Evolutionary conservation across 768 basidiomycete genomes (phyloP).

Genomic region (Suillus lakei): DNA sequence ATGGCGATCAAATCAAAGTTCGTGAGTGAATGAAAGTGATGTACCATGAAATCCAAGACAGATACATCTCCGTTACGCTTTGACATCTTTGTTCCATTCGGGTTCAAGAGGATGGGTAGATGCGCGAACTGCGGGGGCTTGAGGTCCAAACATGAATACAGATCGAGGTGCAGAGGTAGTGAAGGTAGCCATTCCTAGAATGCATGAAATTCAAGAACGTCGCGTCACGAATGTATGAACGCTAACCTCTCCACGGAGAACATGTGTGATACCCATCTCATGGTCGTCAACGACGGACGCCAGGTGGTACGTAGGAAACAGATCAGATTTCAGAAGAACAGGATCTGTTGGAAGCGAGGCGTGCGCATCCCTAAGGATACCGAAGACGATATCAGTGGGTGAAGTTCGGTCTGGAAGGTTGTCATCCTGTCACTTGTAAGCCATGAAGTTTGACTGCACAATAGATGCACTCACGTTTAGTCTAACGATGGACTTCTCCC

Average conservation of each 20-base stretch:
- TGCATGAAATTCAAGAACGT: not conserved
- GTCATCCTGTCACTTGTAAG: conserved; percentile 51
- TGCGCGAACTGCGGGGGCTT: conserved; percentile 85
- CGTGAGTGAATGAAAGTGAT: conserved; percentile 21
- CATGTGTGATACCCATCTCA: conserved; percentile 95
- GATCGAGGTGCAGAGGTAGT: conserved; percentile 85
- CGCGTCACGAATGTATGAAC: not conserved
- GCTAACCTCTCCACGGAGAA: conserved; percentile 87
- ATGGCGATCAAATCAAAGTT: conserved; percentile 8
- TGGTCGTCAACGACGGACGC: conserved; percentile 96
- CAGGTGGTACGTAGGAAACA: conserved; percentile 95
- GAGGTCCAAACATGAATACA: conserved; percentile 81
- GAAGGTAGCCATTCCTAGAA: conserved; percentile 95
- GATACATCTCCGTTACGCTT: conserved; percentile 91
- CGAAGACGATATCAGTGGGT: conserved; percentile 77
- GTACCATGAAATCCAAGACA: conserved; percentile 85
- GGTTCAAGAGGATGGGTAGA: conserved; percentile 86
- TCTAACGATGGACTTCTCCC: conserved; percentile 82
- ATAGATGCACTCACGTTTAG: conserved; percentile 67
- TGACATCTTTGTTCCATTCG: conserved; percentile 92
- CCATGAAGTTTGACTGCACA: conserved; percentile 1
- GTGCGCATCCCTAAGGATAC: conserved; percentile 72
- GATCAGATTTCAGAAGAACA: conserved; percentile 88
- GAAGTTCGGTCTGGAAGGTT: conserved; percentile 55
- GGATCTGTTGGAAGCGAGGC: conserved; percentile 87